Conservation (phyloP, 805 yeast species). For the Saccharomycopsis javanensis region DNA sequence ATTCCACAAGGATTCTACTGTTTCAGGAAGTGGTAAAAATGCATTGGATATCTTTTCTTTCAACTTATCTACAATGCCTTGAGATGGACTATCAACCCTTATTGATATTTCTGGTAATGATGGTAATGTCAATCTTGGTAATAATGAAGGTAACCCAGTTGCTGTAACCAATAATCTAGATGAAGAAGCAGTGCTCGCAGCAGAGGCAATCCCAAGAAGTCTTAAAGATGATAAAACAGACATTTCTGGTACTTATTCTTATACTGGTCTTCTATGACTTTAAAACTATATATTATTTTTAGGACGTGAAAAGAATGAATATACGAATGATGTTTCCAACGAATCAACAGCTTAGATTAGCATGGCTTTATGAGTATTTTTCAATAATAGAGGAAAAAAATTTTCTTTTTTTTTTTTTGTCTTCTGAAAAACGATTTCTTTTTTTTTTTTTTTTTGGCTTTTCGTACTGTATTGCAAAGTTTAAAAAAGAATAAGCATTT, state of each 20-base stretch:
- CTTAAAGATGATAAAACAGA: background rate
- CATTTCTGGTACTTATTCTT: background rate
- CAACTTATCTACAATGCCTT: background rate
- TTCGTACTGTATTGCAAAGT: background rate
- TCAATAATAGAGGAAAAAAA: background rate
- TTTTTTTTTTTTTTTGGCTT: background rate
- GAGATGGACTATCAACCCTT: background rate
- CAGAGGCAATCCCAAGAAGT: background rate
- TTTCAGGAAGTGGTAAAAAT: background rate
- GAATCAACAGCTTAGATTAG: background rate
- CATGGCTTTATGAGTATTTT: background rate
- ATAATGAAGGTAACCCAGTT: background rate
- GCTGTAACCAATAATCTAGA: background rate
- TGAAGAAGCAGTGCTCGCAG: background rate
- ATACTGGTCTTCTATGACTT: background rate
- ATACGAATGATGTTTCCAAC: background rate
- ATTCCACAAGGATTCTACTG: constrained; percentile 10
- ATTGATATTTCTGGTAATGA: background rate
- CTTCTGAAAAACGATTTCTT: background rate
- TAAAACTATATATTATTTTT: too few species aligned
- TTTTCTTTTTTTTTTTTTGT: background rate
- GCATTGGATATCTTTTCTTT: constrained; percentile 1
- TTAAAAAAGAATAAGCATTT: background rate
- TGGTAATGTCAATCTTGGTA: background rate
- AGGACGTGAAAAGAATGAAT: background rate